phyloP scores from a whole-genome alignment of 306 rosid species.

The Ammopiptanthus mongolicus region DNA sequence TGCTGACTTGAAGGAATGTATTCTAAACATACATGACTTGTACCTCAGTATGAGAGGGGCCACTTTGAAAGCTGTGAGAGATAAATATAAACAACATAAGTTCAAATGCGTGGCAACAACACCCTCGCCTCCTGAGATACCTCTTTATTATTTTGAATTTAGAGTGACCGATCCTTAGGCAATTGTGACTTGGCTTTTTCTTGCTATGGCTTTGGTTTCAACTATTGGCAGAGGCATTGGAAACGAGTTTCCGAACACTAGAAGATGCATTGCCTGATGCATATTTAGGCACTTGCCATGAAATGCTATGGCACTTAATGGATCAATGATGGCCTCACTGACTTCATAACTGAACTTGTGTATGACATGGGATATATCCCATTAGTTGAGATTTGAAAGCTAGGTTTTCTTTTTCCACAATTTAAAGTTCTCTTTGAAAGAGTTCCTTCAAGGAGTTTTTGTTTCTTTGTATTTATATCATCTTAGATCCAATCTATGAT shows the following conservation, averaged over 20 bases:
- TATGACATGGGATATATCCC: neutral
- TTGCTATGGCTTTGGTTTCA: conserved; percentile 12
- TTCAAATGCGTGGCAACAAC: conserved; percentile 71
- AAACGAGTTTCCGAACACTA: neutral
- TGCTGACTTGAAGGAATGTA: conserved; percentile 59
- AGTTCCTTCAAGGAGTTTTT: too few relatives aligned
- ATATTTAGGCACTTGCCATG: conserved; percentile 12
- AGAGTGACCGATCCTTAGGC: conserved; percentile 22
- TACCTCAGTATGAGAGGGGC: conserved; percentile 68
- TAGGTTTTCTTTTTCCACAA: conserved; percentile 15
- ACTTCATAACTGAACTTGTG: neutral
- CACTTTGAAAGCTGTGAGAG: conserved; percentile 59
- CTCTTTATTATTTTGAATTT: conserved; percentile 50
- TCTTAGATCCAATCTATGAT: too few relatives aligned
- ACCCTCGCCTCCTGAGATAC: conserved; percentile 85
- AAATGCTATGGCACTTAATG: conserved; percentile 14
- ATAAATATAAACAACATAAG: conserved; percentile 84
- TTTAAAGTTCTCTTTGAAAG: too few relatives aligned
- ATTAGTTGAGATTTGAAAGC: neutral
- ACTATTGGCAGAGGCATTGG: neutral
- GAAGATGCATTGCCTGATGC: neutral
- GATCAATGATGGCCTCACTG: conserved; percentile 15
- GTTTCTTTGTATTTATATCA: too few relatives aligned
- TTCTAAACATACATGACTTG: conserved; percentile 57
- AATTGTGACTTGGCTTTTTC: conserved; percentile 1